phyloP scores from a whole-genome alignment of 805 yeast species.

The Schwanniomyces pseudopolymorphus region DNA sequence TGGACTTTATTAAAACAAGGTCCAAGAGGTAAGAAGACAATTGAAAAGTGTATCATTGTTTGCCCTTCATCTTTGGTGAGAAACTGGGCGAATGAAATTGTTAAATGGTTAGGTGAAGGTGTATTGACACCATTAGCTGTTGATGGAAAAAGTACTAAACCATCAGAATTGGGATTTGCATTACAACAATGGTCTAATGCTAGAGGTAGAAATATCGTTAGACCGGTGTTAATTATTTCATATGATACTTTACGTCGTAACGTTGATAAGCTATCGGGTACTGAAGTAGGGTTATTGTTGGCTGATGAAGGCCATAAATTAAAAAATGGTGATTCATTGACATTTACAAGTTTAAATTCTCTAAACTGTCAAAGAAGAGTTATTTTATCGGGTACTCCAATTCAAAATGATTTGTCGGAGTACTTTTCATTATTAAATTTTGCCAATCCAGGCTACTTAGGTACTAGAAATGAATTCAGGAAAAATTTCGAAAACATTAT shows the following conservation, averaged over 20 bases:
- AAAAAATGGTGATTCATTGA: slow-evolving; percentile 80
- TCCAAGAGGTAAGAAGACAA: slow-evolving; percentile 79
- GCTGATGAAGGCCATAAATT: slow-evolving; percentile 51
- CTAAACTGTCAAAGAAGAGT: slow-evolving; percentile 85
- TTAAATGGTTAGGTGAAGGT: slow-evolving; percentile 95
- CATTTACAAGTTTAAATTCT: slow-evolving; percentile 84
- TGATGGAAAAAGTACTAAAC: slow-evolving; percentile 83
- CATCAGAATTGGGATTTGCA: slow-evolving; percentile 64
- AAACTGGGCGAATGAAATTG: slow-evolving; percentile 96
- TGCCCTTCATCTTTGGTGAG: slow-evolving; percentile 93
- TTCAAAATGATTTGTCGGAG: slow-evolving; percentile 92
- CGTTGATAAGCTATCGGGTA: slow-evolving; percentile 66
- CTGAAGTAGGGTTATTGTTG: slow-evolving; percentile 81
- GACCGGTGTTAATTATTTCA: slow-evolving; percentile 91
- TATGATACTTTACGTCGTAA: slow-evolving; percentile 91
- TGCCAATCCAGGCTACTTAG: slow-evolving; percentile 92
- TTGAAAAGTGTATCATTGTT: slow-evolving; percentile 86
- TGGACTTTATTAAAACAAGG: slow-evolving; percentile 91
- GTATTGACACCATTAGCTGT: slow-evolving; percentile 83
- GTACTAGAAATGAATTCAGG: slow-evolving; percentile 79
- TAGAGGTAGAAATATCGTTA: slow-evolving; percentile 79
- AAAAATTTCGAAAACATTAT: slow-evolving; percentile 81
- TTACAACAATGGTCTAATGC: slow-evolving; percentile 85
- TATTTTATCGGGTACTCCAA: slow-evolving; percentile 93
- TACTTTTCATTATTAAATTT: slow-evolving; percentile 87